Conservation (phyloP, 805 yeast genomes). For the Jamesozyma hellenica region DNA sequence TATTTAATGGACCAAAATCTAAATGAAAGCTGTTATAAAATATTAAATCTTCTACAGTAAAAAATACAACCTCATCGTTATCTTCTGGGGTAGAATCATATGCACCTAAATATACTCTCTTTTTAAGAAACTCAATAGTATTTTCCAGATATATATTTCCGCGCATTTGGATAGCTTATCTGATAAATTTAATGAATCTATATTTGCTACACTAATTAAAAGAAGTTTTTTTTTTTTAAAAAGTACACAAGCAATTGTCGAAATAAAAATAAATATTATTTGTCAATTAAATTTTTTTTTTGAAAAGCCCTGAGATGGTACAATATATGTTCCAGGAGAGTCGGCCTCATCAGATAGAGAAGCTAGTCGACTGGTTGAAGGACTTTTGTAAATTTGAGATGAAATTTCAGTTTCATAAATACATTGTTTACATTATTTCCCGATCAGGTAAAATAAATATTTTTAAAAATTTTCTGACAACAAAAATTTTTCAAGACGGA, state of each 20-base stretch:
- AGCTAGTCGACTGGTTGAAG: too few relatives aligned
- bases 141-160: conserved; percentile 27
- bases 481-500: background rate
- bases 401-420: background rate
- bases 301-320: too few relatives aligned
- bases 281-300: too few relatives aligned
- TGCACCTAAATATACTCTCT: conserved; percentile 82
- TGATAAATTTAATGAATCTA: too few relatives aligned
- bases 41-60: conserved; percentile 85
- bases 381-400: too few relatives aligned
- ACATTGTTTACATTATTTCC: conserved; percentile 1
- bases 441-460: background rate
- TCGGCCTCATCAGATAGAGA: too few relatives aligned
- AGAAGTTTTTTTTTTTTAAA: too few relatives aligned
- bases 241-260: too few relatives aligned
- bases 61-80: conserved; percentile 65
- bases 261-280: too few relatives aligned
- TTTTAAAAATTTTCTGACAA: background rate
- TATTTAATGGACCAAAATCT: conserved; percentile 93
- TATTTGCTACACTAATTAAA: too few relatives aligned
- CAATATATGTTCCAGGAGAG: too few relatives aligned
- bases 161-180: too few relatives aligned
- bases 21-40: conserved; percentile 92
- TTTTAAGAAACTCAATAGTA: conserved; percentile 32
- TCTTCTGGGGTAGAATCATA: conserved; percentile 72